These are phyloP conservation scores for Myotisia sp. DNA, from an alignment of 2,329 filamentous ascomycete species.

Conservation along the genomic window DNA sequence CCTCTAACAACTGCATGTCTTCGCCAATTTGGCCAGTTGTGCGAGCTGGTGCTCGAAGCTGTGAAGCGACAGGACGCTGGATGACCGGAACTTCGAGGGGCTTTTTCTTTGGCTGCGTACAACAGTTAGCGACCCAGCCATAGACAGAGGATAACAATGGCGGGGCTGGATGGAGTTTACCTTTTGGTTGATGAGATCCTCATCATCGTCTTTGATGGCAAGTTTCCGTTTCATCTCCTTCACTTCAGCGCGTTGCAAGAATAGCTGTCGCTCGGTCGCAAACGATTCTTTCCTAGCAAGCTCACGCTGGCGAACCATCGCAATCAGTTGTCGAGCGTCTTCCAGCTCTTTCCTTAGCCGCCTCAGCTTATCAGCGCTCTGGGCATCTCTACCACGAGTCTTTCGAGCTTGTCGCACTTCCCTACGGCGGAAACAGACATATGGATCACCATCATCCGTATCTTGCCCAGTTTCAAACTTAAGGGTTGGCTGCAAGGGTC, in stretches of 20 bases:
- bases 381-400: slow-evolving; percentile 82
- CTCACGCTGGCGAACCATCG: slow-evolving; percentile 67
- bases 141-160: too few relatives aligned
- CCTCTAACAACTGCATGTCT: slow-evolving; percentile 62
- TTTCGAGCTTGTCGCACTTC: slow-evolving; percentile 91
- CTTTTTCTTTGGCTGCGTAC: slow-evolving; percentile 58
- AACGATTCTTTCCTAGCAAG: slow-evolving; percentile 63
- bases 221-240: slow-evolving; percentile 81
- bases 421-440: slow-evolving; percentile 91
- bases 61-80: slow-evolving; percentile 48
- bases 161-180: slow-evolving; percentile 40
- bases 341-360: slow-evolving; percentile 82
- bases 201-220: slow-evolving; percentile 81
- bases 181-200: slow-evolving; percentile 89
- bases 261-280: slow-evolving; percentile 59
- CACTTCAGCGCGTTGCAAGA: slow-evolving; percentile 65
- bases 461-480: slow-evolving; percentile 89
- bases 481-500: slow-evolving; percentile 58
- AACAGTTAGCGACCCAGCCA: slow-evolving; percentile 10
- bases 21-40: slow-evolving; percentile 61
- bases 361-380: slow-evolving; percentile 88
- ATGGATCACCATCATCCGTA: slow-evolving; percentile 89
- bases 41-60: slow-evolving; percentile 55
- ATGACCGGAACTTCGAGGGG: slow-evolving; percentile 44
- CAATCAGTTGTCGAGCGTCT: slow-evolving; percentile 66